Base-by-base conservation (phyloP, 2,329 filamentous ascomycete species). In the Rhynchosporium graminicola region DNA sequence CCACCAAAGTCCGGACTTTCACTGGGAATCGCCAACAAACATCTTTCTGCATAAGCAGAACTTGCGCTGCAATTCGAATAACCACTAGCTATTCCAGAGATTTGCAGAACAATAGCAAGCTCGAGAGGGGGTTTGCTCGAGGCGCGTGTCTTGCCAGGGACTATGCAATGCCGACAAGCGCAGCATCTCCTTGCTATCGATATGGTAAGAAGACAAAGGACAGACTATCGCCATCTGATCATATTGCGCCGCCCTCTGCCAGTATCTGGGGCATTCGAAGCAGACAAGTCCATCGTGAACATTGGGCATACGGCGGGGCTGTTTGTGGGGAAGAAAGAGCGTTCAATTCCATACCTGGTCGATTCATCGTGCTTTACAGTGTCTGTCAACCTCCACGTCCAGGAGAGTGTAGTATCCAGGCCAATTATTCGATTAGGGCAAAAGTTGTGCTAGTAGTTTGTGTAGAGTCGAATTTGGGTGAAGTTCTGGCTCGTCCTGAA, bases 271-370 rank as follows among this genome's bases (percentile, higher is more conserved):
- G 36, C 36, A 42, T 26, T 13, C 29, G 8, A 15, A 51, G 38
- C 38, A 43, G 47, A 59, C 46, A 43, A 10, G n/a, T 52, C 51
- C 43, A 52, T 40, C 20, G 48, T 55, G 40, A 43, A 47, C 58
- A 26, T 63, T 46, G 60, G 60, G 43, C 52, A 59, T 57, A 59
- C 63, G 64, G 71, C 68, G 72, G 69, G 70, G 70, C 68, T 67
- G 57, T 61, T 36, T 65, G 66, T 63, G 67, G 65, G 65, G 63
- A 65, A 61, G 61, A 68, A 63, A 63, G 63, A 65, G 62, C 29
- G 64, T 66, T 65, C 63, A 65, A 43, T 57, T 66, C 59, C 71
- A 67, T 73, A 74, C 72, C 71, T 73, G 71, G 71, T 68, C 72
- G 70, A 67, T 74, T 74, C 72, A 74, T 74, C 60, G 59, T 69